Conservation (phyloP, 2,329 filamentous ascomycete genomes). For the Grosmannia clavigera region DNA sequence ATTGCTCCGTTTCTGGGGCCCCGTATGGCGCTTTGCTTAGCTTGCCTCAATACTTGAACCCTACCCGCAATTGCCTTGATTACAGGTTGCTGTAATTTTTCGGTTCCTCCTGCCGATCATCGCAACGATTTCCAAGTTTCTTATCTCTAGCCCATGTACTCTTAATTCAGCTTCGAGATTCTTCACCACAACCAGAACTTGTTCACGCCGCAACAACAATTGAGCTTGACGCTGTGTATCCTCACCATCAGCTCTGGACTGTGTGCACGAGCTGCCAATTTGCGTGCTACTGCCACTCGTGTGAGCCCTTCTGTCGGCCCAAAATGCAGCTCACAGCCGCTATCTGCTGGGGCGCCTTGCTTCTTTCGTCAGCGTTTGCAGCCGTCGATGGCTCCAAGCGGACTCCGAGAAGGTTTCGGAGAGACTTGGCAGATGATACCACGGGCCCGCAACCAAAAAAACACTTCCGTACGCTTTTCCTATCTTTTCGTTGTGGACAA, state of each 20-base stretch:
- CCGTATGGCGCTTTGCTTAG: no score
- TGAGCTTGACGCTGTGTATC: background rate
- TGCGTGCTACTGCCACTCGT: background rate
- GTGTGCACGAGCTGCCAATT: background rate
- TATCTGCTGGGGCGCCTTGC: background rate
- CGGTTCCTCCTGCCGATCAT: no score
- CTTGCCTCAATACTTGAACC: no score
- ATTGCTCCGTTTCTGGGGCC: no score
- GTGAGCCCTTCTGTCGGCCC: background rate
- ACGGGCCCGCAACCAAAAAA: constrained; percentile 15
- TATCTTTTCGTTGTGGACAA: background rate
- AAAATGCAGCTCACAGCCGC: background rate
- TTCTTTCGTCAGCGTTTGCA: background rate
- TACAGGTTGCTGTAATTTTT: no score
- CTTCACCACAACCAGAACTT: background rate
- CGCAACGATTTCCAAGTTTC: no score
- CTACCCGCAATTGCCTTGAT: no score
- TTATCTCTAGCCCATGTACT: no score
- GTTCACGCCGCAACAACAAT: background rate
- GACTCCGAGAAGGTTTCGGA: constrained; percentile 13
- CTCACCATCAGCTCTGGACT: background rate
- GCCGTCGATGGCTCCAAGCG: no score
- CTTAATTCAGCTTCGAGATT: no score
- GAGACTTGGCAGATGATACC: constrained; percentile 11
- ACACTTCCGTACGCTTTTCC: constrained; percentile 22